Conservation (phyloP, 805 yeast species). For the Yarrowia keelungensis region DNA sequence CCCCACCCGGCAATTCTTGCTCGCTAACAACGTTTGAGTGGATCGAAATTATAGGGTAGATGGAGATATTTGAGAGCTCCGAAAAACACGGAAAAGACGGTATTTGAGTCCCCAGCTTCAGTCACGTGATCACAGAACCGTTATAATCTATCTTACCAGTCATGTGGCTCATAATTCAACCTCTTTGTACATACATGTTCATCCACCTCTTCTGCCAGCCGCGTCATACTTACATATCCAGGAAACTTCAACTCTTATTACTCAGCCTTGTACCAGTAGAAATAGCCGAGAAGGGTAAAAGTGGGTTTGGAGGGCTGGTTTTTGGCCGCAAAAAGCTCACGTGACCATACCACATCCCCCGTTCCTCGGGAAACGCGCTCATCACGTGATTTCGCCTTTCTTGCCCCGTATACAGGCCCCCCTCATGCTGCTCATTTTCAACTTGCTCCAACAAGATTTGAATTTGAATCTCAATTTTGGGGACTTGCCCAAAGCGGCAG, state of each 20-base stretch:
- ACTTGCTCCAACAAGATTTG: constrained; percentile 3
- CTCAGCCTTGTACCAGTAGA: background rate
- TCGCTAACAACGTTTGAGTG: too few species aligned
- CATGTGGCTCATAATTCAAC: too few species aligned
- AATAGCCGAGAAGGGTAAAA: background rate
- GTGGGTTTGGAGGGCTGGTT: background rate
- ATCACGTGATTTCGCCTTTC: background rate
- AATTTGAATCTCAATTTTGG: constrained; percentile 14
- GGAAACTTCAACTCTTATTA: background rate
- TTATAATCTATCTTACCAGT: background rate
- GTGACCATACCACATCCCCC: too few species aligned
- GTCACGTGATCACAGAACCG: background rate
- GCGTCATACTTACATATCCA: background rate
- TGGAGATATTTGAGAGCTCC: too few species aligned
- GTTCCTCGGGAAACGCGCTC: background rate
- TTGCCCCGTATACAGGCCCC: too few species aligned
- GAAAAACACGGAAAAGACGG: too few species aligned
- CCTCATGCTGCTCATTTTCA: too few species aligned
- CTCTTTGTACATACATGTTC: too few species aligned
- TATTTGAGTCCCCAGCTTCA: too few species aligned
- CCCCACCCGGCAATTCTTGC: too few species aligned
- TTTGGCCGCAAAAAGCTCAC: too few species aligned
- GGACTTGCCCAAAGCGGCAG: constrained; percentile 23
- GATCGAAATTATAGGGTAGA: too few species aligned
- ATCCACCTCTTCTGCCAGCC: background rate